Conservation (phyloP, 305 asterid species). For the Fraxinus velutina region DNA sequence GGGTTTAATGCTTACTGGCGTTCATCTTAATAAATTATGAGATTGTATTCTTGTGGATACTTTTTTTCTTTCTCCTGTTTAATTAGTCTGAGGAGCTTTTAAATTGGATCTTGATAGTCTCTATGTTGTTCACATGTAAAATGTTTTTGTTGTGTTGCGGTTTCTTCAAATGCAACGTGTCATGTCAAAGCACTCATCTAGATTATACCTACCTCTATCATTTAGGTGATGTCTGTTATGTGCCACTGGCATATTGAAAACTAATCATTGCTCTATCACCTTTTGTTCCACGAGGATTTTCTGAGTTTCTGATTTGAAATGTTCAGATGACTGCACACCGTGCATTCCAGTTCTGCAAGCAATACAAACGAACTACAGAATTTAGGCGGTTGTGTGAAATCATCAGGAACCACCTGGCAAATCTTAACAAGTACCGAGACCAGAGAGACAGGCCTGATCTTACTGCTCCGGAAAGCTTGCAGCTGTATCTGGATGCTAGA, state of each 20-base stretch:
- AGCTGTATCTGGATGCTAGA: constrained; percentile 89
- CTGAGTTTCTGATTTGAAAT: constrained; percentile 10
- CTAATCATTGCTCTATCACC: neutral
- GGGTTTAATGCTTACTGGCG: neutral
- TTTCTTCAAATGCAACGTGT: neutral
- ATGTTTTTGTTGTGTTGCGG: neutral
- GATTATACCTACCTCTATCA: neutral
- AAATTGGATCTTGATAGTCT: neutral
- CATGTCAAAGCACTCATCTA: neutral
- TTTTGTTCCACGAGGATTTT: neutral
- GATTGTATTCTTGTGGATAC: neutral
- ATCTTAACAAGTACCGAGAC: constrained; percentile 90
- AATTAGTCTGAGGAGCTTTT: neutral
- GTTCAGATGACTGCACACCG: constrained; percentile 94
- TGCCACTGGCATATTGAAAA: neutral
- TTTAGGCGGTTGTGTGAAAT: constrained; percentile 91
- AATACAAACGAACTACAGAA: constrained; percentile 89
- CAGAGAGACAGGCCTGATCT: constrained; percentile 98
- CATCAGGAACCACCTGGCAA: constrained; percentile 86
- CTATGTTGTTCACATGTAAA: neutral
- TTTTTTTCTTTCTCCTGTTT: neutral
- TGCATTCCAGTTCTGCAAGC: constrained; percentile 97
- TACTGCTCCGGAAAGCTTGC: constrained; percentile 85
- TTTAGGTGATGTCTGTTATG: neutral
- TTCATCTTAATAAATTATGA: neutral